A percentile compares a stretch with the other conserved stretches of the same genome.
Conservation (phyloP, 768 basidiomycete species). For the Lactarius quietus region DNA sequence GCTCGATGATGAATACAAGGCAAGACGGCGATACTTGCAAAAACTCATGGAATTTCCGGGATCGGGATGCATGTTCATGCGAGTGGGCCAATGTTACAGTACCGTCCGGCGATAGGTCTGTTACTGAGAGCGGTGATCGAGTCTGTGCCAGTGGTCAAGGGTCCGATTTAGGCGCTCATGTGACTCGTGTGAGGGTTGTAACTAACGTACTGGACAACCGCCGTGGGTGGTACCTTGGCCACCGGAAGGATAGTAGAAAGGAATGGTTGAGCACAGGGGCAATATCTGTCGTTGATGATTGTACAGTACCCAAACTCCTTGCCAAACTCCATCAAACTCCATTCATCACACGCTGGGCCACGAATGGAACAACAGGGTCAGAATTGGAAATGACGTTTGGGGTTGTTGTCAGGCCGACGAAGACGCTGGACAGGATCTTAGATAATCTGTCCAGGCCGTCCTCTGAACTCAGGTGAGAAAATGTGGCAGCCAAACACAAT, state of each 20-base stretch:
- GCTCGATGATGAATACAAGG: too few species aligned
- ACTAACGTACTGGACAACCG: background rate
- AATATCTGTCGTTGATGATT: background rate
- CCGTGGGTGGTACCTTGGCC: background rate
- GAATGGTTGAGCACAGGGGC: background rate
- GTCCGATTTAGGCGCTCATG: background rate
- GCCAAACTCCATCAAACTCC: background rate
- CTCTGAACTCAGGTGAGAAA: background rate
- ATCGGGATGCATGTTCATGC: background rate
- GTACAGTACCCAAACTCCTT: background rate
- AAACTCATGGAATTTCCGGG: background rate
- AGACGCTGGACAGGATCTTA: background rate
- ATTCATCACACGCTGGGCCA: background rate
- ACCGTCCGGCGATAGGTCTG: too few species aligned
- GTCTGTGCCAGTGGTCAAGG: background rate
- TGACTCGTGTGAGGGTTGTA: background rate
- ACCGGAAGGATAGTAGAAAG: background rate
- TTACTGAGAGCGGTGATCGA: background rate
- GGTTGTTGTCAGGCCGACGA: background rate
- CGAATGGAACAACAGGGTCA: background rate
- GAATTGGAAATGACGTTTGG: background rate
- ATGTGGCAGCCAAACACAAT: background rate
- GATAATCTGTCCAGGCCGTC: background rate
- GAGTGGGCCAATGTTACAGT: too few species aligned
- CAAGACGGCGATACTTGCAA: too few species aligned